These are phyloP conservation scores for Leptomonas pyrrhocoris DNA, from an alignment of 208 protist species.

Conservation along the genomic window DNA sequence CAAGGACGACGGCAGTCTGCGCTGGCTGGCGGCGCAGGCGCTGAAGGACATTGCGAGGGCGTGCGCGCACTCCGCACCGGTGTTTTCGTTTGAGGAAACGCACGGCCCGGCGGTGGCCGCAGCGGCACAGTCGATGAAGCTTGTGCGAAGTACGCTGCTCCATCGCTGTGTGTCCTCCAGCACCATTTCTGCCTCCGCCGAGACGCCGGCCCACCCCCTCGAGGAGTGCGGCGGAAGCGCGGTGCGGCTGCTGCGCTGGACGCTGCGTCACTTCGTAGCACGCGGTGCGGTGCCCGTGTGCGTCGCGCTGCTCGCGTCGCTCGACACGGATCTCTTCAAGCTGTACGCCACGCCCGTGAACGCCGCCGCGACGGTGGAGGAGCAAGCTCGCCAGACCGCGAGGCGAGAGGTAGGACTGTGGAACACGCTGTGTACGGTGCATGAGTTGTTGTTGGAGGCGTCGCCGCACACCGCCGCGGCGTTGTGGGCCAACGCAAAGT, in stretches of 20 bases:
- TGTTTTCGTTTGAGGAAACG: slow-evolving; percentile 32
- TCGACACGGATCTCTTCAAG: slow-evolving; percentile 27
- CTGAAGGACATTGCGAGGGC: slow-evolving; percentile 53
- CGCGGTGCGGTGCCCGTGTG: slow-evolving; percentile 20
- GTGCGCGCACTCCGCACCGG: slow-evolving; percentile 28
- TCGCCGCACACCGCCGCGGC: slow-evolving; percentile 3
- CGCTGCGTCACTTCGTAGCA: slow-evolving; percentile 26
- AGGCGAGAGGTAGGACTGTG: slow-evolving; percentile 26
- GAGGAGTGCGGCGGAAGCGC: slow-evolving; percentile 34
- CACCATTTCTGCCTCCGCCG: slow-evolving; percentile 11
- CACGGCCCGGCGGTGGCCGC: slow-evolving; percentile 23
- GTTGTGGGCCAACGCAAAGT: slow-evolving; percentile 22
- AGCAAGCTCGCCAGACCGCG: slow-evolving; percentile 4
- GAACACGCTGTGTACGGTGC: slow-evolving; percentile 26
- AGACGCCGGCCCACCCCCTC: slow-evolving; percentile 22
- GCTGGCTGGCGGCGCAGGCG: slow-evolving; percentile 63
- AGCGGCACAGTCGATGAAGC: slow-evolving; percentile 30
- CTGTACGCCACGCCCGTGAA: slow-evolving; percentile 3
- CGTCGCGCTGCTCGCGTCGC: slow-evolving; percentile 21
- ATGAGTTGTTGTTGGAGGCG: slow-evolving; percentile 29
- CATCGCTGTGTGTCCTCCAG: background rate
- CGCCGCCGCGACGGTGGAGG: slow-evolving; percentile 7
- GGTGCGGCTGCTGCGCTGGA: slow-evolving; percentile 34
- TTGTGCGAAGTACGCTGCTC: slow-evolving; percentile 29
- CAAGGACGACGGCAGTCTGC: slow-evolving; percentile 52